Conservation (phyloP, 1,139 yeast species). For the Candida sanyaensis region DNA sequence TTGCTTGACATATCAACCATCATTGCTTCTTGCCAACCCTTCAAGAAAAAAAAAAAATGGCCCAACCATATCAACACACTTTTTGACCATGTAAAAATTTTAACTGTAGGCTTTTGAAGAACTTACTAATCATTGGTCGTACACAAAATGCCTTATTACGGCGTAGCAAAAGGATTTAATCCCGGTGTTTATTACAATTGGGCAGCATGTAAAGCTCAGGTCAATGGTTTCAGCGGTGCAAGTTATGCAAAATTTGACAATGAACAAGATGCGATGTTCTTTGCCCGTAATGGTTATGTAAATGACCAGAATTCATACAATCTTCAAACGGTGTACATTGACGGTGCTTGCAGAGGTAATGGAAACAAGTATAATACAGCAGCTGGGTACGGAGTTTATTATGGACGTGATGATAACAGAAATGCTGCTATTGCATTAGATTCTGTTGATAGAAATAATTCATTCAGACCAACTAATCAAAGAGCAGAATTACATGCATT, state of each 20-base stretch:
- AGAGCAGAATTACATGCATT: conserved; percentile 79
- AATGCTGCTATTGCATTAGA: conserved; percentile 53
- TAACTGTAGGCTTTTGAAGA: too few relatives aligned
- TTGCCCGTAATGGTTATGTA: too few relatives aligned
- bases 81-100: too few relatives aligned
- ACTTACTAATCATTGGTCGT: too few relatives aligned
- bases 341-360: conserved; percentile 66
- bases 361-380: conserved; percentile 48
- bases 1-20: too few relatives aligned
- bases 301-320: too few relatives aligned
- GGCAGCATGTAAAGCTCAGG: conserved; percentile 49
- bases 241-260: conserved; percentile 55
- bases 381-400: conserved; percentile 72
- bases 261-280: too few relatives aligned
- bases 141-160: conserved; percentile 43
- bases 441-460: conserved; percentile 20
- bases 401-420: conserved; percentile 53
- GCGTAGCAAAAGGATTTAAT: conserved; percentile 57
- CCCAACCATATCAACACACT: too few relatives aligned
- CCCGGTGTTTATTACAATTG: conserved; percentile 56
- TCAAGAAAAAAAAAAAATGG: too few relatives aligned
- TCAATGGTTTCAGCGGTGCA: conserved; percentile 56
- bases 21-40: too few relatives aligned
- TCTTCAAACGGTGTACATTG: conserved; percentile 67
- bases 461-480: conserved; percentile 64